phyloP scores from a whole-genome alignment of 2,329 filamentous ascomycete genomes.

The Aureobasidium musti region DNA sequence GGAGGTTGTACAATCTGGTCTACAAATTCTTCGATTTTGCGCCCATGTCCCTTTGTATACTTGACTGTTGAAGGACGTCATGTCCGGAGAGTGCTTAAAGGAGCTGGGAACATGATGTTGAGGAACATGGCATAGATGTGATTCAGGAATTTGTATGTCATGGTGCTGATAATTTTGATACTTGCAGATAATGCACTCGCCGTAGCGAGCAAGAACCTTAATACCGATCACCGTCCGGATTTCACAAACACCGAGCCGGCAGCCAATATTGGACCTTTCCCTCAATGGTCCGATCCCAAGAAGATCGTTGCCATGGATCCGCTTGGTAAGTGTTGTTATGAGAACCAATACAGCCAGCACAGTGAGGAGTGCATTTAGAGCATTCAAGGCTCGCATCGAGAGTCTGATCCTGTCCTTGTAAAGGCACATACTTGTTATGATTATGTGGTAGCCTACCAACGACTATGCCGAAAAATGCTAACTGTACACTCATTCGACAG shows the following conservation, averaged over 20 bases:
- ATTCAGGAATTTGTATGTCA: neutral
- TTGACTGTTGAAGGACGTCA: neutral
- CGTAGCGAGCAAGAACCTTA: slow-evolving; percentile 85
- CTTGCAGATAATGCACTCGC: slow-evolving; percentile 70
- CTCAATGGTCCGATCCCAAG: slow-evolving; percentile 68
- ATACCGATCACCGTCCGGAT: slow-evolving; percentile 75
- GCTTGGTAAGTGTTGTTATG: slow-evolving; percentile 53
- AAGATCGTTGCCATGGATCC: slow-evolving; percentile 99
- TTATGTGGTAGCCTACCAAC: neutral
- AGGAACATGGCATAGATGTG: neutral
- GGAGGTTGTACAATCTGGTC: neutral
- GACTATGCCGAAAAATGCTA: neutral
- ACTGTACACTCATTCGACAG: neutral
- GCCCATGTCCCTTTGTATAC: neutral
- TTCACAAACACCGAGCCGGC: slow-evolving; percentile 89
- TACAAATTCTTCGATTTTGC: neutral
- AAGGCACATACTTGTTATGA: neutral
- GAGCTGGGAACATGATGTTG: neutral
- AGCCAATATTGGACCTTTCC: slow-evolving; percentile 83
- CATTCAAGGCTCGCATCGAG: neutral
- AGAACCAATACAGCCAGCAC: no score
- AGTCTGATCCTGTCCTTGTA: neutral
- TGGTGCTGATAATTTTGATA: neutral
- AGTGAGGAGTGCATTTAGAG: no score
- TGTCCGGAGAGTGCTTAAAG: neutral